These are phyloP conservation scores for Astrocystis sublimbata DNA, from an alignment of 495 filamentous ascomycete species.

Conservation along the genomic window DNA sequence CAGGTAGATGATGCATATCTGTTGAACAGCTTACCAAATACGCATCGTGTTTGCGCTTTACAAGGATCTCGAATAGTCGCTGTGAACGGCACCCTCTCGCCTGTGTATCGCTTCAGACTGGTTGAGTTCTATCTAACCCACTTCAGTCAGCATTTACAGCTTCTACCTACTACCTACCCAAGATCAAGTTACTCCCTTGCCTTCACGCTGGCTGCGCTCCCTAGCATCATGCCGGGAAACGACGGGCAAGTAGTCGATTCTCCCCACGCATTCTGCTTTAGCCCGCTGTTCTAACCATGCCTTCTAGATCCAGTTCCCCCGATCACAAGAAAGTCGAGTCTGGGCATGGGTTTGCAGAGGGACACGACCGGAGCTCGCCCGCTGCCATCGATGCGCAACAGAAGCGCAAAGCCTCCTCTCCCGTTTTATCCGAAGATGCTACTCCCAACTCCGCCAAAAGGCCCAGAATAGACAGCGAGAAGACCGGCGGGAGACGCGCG, in stretches of 20 bases:
- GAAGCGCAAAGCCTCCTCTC: slow-evolving; percentile 32
- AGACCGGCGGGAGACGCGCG: slow-evolving; percentile 27
- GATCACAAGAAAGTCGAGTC: slow-evolving; percentile 19
- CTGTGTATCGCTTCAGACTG: not conserved
- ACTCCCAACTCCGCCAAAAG: slow-evolving; percentile 31
- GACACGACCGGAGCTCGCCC: not conserved
- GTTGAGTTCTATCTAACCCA: slow-evolving; percentile 18
- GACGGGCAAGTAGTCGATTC: slow-evolving; percentile 23
- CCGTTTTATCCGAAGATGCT: slow-evolving; percentile 14
- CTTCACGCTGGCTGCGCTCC: not conserved
- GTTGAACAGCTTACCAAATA: no score
- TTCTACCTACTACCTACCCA: slow-evolving; percentile 1
- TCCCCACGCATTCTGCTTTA: slow-evolving; percentile 10
- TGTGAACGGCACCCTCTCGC: not conserved
- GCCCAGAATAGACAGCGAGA: slow-evolving; percentile 28
- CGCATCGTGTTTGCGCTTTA: no score
- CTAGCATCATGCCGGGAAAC: slow-evolving; percentile 25
- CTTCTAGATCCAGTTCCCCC: slow-evolving; percentile 19
- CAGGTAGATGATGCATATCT: no score
- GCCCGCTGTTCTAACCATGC: slow-evolving; percentile 21
- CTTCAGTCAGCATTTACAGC: slow-evolving; percentile 9
- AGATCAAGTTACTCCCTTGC: not conserved
- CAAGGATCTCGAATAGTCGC: not conserved
- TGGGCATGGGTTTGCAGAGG: slow-evolving; percentile 14
- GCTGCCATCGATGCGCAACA: slow-evolving; percentile 4